Evolutionary conservation across 176 grass and related monocot genomes (phyloP), one percentile per base, ranked within the genome.

Genomic region (Oryza coarctata): DNA sequence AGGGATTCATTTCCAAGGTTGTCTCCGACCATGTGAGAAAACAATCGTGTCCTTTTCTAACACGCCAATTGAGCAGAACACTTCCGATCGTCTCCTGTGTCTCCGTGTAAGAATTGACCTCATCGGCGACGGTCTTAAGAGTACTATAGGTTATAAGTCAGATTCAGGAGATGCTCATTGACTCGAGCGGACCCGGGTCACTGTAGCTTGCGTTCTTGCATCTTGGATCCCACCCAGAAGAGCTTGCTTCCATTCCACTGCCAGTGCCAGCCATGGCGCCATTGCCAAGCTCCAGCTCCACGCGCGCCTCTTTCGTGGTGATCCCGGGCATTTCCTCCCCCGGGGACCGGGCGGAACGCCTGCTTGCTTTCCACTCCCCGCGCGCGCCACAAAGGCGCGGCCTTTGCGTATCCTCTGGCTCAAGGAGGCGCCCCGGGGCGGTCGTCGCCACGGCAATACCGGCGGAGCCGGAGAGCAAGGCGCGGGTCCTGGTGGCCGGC

Each of bases 401-500:
- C 12, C 18, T 83, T 0, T 18, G 26, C 68, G 36, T 49, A 0
- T 26, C 55, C 8, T 34, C 40, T 22, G 58, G 45, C 60, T 5
- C 35, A 44, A 2, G 4, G 28, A 30, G 68, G 34, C 22, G 32
- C 30, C 0, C 32, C 7, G 40, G 22, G 47, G 67, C 34, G 28
- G 73, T 28, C 57, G 35, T 65, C 9, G 72, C 29, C 45, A 67
- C 65, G 63, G 80, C 80, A 77, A 81, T 85, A 67, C 31, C 63
- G 4, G 38, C 22, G 43, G 38, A 14, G 43, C 58, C 29, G 22
- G 34, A 28, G 33, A 70, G 45, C 9, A 92, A 85, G 80, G 45
- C 80, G 45, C 87, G 85, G 12, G 83, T 97, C 28, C 87, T 97
- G 65, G 87, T 97, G 33, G 94, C 85, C 14, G 91, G 94, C 60